Conservation (phyloP, 2,329 filamentous ascomycete species). For the Aureobasidium leucospermi region DNA sequence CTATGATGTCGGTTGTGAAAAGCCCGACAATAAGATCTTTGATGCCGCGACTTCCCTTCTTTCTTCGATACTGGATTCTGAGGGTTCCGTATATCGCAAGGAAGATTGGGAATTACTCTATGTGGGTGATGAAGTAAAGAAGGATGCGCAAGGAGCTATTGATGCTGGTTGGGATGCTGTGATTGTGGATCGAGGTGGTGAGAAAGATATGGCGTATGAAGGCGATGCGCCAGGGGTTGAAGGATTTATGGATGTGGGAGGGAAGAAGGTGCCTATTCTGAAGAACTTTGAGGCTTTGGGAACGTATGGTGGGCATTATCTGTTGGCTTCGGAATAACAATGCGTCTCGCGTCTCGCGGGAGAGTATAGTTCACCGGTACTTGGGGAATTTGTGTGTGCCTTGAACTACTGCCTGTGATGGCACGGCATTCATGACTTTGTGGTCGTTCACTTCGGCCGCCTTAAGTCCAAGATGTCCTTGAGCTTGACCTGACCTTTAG, state of each 20-base stretch:
- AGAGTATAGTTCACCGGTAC: too few species aligned
- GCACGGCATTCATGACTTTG: too few species aligned
- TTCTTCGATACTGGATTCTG: constrained; percentile 22
- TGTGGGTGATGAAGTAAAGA: constrained; percentile 47
- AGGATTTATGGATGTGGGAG: neutral
- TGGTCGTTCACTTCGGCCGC: constrained; percentile 22
- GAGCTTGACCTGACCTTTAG: constrained; percentile 64
- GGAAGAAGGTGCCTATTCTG: neutral
- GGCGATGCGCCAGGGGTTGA: neutral
- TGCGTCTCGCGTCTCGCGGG: neutral
- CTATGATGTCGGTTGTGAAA: constrained; percentile 55
- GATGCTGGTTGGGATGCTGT: constrained; percentile 42
- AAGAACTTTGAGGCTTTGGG: constrained; percentile 1
- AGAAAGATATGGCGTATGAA: constrained; percentile 8
- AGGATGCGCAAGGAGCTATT: constrained; percentile 44
- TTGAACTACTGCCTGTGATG: too few species aligned
- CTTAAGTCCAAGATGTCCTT: constrained; percentile 57
- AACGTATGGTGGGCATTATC: neutral
- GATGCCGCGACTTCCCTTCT: constrained; percentile 44
- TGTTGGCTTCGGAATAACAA: neutral
- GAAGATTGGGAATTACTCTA: constrained; percentile 37
- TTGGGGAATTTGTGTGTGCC: too few species aligned
- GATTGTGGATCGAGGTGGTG: constrained; percentile 32
- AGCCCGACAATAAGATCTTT: constrained; percentile 53
- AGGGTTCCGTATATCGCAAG: constrained; percentile 23